phyloP scores from a whole-genome alignment of 1,139 yeast species.

The Geotrichum reessii region DNA sequence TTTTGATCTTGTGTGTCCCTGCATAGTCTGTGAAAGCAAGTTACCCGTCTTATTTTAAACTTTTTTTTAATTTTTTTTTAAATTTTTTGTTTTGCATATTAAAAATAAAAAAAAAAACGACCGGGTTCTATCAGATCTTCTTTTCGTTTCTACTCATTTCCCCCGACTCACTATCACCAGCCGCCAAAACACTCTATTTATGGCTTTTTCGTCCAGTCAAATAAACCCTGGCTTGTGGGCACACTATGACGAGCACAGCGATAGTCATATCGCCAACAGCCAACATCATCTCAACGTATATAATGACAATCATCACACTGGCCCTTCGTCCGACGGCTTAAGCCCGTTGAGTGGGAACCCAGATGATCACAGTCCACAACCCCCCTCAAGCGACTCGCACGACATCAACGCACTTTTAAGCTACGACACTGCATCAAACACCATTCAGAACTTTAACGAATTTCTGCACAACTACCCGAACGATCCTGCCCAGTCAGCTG shows the following conservation, averaged over 20 bases:
- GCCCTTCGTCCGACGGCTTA: slow-evolving; percentile 1
- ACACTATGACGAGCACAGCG: not conserved
- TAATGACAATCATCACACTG: not conserved
- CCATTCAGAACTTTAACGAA: not conserved
- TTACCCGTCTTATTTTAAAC: not conserved
- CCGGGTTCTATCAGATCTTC: too few relatives aligned
- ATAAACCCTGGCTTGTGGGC: not conserved
- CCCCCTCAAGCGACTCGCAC: not conserved
- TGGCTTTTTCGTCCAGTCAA: not conserved
- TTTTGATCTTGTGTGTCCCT: not conserved
- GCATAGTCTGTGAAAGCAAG: not conserved
- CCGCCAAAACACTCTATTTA: not conserved
- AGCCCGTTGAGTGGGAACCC: slow-evolving; percentile 4
- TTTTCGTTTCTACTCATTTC: too few relatives aligned
- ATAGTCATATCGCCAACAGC: not conserved
- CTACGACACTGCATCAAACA: not conserved
- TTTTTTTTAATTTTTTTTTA: not conserved
- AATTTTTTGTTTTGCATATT: too few relatives aligned
- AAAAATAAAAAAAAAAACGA: too few relatives aligned
- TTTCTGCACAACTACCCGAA: not conserved
- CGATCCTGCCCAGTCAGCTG: not conserved
- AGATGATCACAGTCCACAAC: not conserved
- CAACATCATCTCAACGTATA: not conserved
- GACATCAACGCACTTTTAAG: slow-evolving; percentile 12
- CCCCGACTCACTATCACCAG: not conserved